These are phyloP conservation scores for Neurospora terricola DNA, from an alignment of 495 filamentous ascomycete genomes.

Conservation along the genomic window DNA sequence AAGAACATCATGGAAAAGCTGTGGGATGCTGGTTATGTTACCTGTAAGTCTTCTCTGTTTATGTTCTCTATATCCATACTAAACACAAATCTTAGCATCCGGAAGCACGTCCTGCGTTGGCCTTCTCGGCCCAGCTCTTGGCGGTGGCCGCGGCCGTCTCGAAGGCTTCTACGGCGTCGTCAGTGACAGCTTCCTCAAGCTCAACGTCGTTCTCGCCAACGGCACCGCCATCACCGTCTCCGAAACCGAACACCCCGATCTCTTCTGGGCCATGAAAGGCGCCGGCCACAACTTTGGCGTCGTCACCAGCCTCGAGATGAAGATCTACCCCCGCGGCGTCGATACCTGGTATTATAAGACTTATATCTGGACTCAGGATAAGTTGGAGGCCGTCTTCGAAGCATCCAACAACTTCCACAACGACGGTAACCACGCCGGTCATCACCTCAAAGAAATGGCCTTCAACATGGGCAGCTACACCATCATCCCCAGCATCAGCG, in stretches of 20 bases:
- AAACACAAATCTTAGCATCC: conserved; percentile 24
- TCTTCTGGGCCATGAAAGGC: conserved; percentile 49
- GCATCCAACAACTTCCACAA: conserved; percentile 34
- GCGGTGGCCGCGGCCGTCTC: conserved; percentile 52
- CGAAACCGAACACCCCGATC: conserved; percentile 29
- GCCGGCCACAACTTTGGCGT: conserved; percentile 58
- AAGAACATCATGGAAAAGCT: conserved; percentile 25
- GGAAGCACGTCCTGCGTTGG: conserved; percentile 40
- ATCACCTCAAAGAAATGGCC: conserved; percentile 10
- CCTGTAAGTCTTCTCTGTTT: conserved; percentile 11
- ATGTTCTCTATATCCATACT: too few species aligned
- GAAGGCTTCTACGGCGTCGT: conserved; percentile 51
- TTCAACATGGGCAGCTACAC: conserved; percentile 45
- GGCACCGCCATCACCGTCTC: conserved; percentile 34
- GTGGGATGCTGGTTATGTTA: conserved; percentile 28
- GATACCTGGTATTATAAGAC: conserved; percentile 35
- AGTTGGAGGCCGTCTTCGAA: conserved; percentile 40
- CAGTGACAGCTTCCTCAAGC: conserved; percentile 45
- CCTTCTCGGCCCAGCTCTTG: conserved; percentile 45
- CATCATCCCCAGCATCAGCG: conserved; percentile 30
- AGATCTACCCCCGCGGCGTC: conserved; percentile 32
- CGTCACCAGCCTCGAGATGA: conserved; percentile 38
- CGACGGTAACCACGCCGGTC: conserved; percentile 29
- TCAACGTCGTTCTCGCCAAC: conserved; percentile 47
- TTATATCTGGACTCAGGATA: conserved; percentile 36